These are phyloP conservation scores for Metschnikowia borealis DNA, from an alignment of 805 yeast species.

Conservation along the genomic window DNA sequence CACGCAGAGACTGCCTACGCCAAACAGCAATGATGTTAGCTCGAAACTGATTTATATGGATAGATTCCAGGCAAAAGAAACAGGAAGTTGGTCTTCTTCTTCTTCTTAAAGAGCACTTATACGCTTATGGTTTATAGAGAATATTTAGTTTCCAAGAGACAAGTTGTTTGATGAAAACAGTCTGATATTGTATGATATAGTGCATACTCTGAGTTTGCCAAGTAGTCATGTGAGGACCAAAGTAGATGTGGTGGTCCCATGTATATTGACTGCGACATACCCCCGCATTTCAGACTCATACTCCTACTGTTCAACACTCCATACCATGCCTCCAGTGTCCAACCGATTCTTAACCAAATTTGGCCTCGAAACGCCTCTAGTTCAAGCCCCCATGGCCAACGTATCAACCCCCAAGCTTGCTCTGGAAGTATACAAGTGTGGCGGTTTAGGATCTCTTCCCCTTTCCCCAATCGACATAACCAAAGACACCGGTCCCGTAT, in stretches of 20 bases:
- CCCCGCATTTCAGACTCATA: neutral
- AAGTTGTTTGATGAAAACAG: neutral
- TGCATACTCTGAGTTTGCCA: neutral
- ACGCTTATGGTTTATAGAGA: neutral
- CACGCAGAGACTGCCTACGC: neutral
- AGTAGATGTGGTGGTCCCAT: neutral
- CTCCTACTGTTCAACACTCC: neutral
- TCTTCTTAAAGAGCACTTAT: neutral
- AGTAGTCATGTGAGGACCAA: neutral
- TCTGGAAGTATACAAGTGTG: slow-evolving; percentile 36
- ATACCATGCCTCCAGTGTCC: neutral
- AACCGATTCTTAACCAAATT: slow-evolving; percentile 10
- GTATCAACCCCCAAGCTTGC: slow-evolving; percentile 45
- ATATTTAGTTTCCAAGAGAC: neutral
- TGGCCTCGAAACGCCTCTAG: slow-evolving; percentile 39
- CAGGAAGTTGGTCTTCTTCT: neutral
- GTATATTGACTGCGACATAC: neutral
- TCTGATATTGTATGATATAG: neutral
- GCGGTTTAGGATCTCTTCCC: slow-evolving; percentile 51
- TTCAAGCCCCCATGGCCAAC: slow-evolving; percentile 64
- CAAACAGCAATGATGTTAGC: neutral
- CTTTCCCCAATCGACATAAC: slow-evolving; percentile 31
- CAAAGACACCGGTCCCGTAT: slow-evolving; percentile 17
- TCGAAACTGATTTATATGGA: neutral
- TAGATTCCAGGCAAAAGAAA: neutral